A percentile compares a stretch with the other conserved stretches of the same genome.
Evolutionary conservation across 2,329 filamentous ascomycete genomes (phyloP).

Genomic region (Hirsutella minnesotensis): DNA sequence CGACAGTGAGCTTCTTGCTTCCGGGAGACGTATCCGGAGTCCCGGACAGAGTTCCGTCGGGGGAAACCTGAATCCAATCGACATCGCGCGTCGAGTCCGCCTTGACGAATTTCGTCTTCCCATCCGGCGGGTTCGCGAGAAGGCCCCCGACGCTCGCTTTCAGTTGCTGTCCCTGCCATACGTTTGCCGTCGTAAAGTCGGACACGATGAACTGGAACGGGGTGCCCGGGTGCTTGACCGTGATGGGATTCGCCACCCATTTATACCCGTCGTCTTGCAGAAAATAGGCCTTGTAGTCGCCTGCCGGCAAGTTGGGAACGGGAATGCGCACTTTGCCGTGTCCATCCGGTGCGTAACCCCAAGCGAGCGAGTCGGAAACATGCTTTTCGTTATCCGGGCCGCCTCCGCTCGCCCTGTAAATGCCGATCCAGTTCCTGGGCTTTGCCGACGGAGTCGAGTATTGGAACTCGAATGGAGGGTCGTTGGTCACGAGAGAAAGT

Average conservation of each 20-base stretch:
- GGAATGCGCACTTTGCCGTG: constrained; percentile 16
- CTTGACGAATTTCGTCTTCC: constrained; percentile 16
- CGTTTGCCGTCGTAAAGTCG: constrained; percentile 21
- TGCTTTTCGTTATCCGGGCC: constrained; percentile 20
- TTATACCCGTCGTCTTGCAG: constrained; percentile 23
- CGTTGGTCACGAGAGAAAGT: no score
- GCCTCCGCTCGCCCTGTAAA: constrained; percentile 21
- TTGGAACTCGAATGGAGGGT: constrained; percentile 18
- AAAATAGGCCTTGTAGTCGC: constrained; percentile 24
- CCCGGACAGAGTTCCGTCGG: constrained; percentile 23
- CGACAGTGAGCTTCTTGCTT: constrained; percentile 13
- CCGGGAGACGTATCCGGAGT: constrained; percentile 13
- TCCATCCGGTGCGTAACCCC: constrained; percentile 18
- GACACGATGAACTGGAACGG: constrained; percentile 18
- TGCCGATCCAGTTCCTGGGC: constrained; percentile 24
- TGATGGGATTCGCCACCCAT: constrained; percentile 21
- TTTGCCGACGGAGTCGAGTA: constrained; percentile 18
- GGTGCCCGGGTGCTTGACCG: constrained; percentile 8
- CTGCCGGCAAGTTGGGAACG: constrained; percentile 12
- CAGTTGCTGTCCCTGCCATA: constrained; percentile 20
- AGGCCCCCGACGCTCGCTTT: constrained; percentile 19
- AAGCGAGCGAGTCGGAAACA: constrained; percentile 16
- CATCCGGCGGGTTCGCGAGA: constrained; percentile 13
- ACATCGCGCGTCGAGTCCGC: background rate
- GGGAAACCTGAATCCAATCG: constrained; percentile 20